A percentile compares a stretch with the other conserved stretches of the same genome.
phyloP scores from a whole-genome alignment of 805 yeast genomes.

The Yarrowia yakushimensis region DNA sequence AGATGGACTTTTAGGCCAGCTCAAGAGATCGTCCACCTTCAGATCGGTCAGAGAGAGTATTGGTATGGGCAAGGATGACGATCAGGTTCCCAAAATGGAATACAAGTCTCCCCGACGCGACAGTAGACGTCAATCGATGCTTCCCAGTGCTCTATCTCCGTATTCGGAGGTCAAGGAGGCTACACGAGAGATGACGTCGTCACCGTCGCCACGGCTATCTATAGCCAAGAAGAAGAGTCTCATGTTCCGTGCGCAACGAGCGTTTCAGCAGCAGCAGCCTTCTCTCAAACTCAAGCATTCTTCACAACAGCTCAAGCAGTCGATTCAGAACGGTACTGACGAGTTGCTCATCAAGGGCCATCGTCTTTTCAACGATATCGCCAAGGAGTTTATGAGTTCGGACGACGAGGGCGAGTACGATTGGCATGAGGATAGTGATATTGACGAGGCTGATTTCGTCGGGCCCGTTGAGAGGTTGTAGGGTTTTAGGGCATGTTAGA shows the following conservation, averaged over 20 bases:
- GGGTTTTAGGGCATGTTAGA: background rate
- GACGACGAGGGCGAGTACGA: slow-evolving; percentile 7
- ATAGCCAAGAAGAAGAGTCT: slow-evolving; percentile 25
- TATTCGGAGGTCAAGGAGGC: slow-evolving; percentile 7
- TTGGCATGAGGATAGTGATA: slow-evolving; percentile 20
- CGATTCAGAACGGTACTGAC: slow-evolving; percentile 11
- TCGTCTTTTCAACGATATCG: slow-evolving; percentile 5
- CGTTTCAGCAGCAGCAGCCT: slow-evolving; percentile 21
- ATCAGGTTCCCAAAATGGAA: background rate
- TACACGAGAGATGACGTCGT: background rate
- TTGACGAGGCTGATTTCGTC: slow-evolving; percentile 18
- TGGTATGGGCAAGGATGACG: background rate
- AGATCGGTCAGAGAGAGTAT: slow-evolving; percentile 13
- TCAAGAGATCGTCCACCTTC: slow-evolving; percentile 16
- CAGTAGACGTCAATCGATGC: slow-evolving; percentile 10
- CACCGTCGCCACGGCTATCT: slow-evolving; percentile 2
- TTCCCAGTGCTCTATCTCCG: background rate
- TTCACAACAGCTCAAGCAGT: slow-evolving; percentile 23
- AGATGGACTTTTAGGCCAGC: background rate
- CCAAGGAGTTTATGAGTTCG: slow-evolving; percentile 22
- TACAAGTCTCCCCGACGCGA: background rate
- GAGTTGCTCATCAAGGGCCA: slow-evolving; percentile 17
- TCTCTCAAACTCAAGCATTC: slow-evolving; percentile 8
- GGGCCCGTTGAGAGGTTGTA: slow-evolving; percentile 6
- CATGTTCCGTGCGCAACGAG: slow-evolving; percentile 17